These are phyloP conservation scores for Apiospora phragmitis DNA, from an alignment of 2,329 filamentous ascomycete species.

Conservation along the genomic window DNA sequence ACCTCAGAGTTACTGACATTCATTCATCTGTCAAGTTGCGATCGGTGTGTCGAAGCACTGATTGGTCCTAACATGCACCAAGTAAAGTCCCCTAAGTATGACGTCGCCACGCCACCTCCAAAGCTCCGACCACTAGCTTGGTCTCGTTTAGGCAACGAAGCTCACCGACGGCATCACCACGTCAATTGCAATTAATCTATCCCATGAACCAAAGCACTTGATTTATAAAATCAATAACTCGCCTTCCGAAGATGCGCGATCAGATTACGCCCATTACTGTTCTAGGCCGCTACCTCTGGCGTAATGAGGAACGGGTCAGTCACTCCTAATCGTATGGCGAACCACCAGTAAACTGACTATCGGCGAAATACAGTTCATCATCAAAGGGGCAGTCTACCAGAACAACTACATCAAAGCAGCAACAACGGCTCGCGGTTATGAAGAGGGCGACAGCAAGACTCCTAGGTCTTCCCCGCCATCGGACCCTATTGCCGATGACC, in stretches of 20 bases:
- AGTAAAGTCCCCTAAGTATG: neutral
- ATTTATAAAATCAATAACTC: neutral
- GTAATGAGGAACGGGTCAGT: conserved; percentile 21
- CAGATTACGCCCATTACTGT: conserved; percentile 19
- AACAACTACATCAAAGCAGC: neutral
- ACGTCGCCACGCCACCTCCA: neutral
- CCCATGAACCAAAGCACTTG: neutral
- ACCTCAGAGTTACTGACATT: too few relatives aligned
- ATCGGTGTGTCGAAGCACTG: too few relatives aligned
- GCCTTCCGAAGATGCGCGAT: neutral
- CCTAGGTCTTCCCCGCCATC: neutral
- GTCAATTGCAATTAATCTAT: neutral
- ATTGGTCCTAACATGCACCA: neutral
- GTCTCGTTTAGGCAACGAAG: neutral
- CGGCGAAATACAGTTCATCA: conserved; percentile 20
- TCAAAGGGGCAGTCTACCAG: conserved; percentile 26
- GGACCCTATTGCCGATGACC: conserved; percentile 22
- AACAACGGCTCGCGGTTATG: neutral
- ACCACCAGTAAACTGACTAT: neutral
- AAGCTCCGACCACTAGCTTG: neutral
- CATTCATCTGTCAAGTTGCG: too few relatives aligned
- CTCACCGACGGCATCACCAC: neutral
- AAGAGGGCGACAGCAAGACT: neutral
- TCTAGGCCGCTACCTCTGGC: conserved; percentile 24
- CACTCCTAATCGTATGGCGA: neutral